phyloP scores from a whole-genome alignment of 495 filamentous ascomycete genomes.

The Thermochaetoides thermophila region DNA sequence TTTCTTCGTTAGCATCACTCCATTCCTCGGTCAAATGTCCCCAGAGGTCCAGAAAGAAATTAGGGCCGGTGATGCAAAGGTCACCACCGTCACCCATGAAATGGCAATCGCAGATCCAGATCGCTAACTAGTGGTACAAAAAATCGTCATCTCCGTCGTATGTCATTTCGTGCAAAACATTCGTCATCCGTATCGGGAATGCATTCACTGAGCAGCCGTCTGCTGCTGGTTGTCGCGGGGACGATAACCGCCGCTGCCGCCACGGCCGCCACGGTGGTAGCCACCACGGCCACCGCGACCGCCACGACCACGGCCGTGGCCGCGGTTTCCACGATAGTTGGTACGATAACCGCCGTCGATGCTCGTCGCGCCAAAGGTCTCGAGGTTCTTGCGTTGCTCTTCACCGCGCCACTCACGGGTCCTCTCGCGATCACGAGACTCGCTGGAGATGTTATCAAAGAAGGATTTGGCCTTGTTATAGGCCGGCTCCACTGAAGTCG shows the following conservation, averaged over 20 bases:
- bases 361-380: slow-evolving; percentile 96
- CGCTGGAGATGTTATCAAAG: slow-evolving; percentile 95
- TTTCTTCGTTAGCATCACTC: too few relatives aligned
- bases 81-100: too few relatives aligned
- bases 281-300: slow-evolving; percentile 38
- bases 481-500: slow-evolving; percentile 25
- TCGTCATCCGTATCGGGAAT: too few relatives aligned
- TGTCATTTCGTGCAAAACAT: too few relatives aligned
- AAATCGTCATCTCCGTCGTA: too few relatives aligned
- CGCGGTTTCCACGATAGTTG: slow-evolving; percentile 59
- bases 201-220: slow-evolving; percentile 16
- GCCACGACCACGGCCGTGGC: slow-evolving; percentile 44
- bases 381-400: slow-evolving; percentile 88
- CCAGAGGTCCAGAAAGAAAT: too few relatives aligned
- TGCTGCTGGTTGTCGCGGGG: slow-evolving; percentile 9
- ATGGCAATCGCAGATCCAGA: too few relatives aligned
- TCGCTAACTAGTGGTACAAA: too few relatives aligned
- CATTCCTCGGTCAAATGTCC: too few relatives aligned
- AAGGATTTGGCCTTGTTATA: slow-evolving; percentile 84
- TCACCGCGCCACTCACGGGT: slow-evolving; percentile 62
- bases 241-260: slow-evolving; percentile 21
- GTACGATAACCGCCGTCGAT: slow-evolving; percentile 73
- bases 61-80: too few relatives aligned
- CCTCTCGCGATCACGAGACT: slow-evolving; percentile 76
- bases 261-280: slow-evolving; percentile 31